Conservation (phyloP, 371 early-diverging fungal species). For the Basidiobolus meristosporus region DNA sequence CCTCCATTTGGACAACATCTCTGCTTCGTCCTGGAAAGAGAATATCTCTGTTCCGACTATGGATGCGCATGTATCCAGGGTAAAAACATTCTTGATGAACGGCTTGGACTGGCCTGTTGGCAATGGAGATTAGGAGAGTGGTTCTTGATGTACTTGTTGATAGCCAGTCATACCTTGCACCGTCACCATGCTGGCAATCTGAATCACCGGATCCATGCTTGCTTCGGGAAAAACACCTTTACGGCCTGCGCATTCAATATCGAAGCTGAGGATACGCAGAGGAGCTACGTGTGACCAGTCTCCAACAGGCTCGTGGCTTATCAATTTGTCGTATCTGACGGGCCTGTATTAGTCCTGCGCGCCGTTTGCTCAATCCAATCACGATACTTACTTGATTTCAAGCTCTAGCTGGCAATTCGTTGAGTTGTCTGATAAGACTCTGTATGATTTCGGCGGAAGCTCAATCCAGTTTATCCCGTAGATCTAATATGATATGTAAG, state of each 20-base stretch:
- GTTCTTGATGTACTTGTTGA: no score
- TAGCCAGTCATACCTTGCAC: slow-evolving; percentile 76
- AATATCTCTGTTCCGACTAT: slow-evolving; percentile 89
- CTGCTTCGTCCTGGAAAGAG: slow-evolving; percentile 68
- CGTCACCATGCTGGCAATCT: slow-evolving; percentile 94
- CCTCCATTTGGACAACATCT: slow-evolving; percentile 75
- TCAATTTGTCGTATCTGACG: slow-evolving; percentile 44
- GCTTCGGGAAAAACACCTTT: slow-evolving; percentile 96
- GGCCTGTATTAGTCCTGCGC: background rate
- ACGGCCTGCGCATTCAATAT: slow-evolving; percentile 98
- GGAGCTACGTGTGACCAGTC: slow-evolving; percentile 93
- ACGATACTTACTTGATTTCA: slow-evolving; percentile 23
- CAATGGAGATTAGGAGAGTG: background rate
- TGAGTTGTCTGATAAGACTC: slow-evolving; percentile 11
- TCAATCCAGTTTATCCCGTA: slow-evolving; percentile 89
- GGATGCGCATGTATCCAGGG: slow-evolving; percentile 68
- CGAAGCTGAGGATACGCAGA: slow-evolving; percentile 90
- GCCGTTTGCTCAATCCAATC: background rate
- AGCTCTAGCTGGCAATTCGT: slow-evolving; percentile 78
- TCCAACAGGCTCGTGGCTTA: slow-evolving; percentile 74
- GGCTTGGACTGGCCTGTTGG: slow-evolving; percentile 54
- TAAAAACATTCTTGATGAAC: slow-evolving; percentile 86
- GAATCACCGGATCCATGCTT: slow-evolving; percentile 93
- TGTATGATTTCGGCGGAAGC: slow-evolving; percentile 53
- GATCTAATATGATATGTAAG: slow-evolving; percentile 16